Evolutionary conservation across 306 rosid species (phyloP).

Genomic region (Vigna nakashimae): DNA sequence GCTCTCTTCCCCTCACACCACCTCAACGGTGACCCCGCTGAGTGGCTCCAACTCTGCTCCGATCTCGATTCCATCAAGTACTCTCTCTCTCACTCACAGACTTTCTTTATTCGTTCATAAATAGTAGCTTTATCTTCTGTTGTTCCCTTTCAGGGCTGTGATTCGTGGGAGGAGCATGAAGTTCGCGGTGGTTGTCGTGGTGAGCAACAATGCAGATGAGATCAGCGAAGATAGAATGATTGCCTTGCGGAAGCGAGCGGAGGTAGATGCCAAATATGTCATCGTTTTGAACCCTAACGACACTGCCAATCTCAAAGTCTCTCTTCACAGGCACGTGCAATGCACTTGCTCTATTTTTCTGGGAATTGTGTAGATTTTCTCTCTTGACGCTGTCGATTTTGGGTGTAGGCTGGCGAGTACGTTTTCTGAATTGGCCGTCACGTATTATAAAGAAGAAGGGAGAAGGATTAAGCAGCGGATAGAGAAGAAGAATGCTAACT

Average conservation of each 20-base stretch:
- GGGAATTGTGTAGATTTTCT: neutral
- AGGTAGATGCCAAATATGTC: slow-evolving; percentile 76
- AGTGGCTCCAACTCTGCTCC: slow-evolving; percentile 91
- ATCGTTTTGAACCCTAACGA: slow-evolving; percentile 67
- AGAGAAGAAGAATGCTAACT: slow-evolving; percentile 73
- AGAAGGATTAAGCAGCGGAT: slow-evolving; percentile 73
- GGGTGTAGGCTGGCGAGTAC: slow-evolving; percentile 67
- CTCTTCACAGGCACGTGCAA: slow-evolving; percentile 64
- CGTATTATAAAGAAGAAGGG: slow-evolving; percentile 87
- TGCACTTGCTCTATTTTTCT: neutral
- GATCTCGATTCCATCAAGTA: slow-evolving; percentile 85
- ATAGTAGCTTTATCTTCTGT: neutral
- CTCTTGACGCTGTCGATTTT: neutral
- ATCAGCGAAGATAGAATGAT: slow-evolving; percentile 86
- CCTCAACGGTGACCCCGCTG: slow-evolving; percentile 82
- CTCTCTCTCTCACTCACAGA: neutral
- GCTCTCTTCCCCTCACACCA: slow-evolving; percentile 66
- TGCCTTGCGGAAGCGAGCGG: slow-evolving; percentile 90
- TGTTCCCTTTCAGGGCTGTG: slow-evolving; percentile 49
- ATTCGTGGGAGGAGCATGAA: slow-evolving; percentile 74
- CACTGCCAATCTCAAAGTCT: slow-evolving; percentile 58
- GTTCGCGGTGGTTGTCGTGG: slow-evolving; percentile 70
- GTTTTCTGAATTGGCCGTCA: slow-evolving; percentile 71
- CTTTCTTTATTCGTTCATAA: neutral
- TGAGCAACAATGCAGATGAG: slow-evolving; percentile 66